Percentiles rank a stretch among this genome's conserved stretches.
Conservation (phyloP, 257 asterid species). For the Fraxinus excelsior region DNA sequence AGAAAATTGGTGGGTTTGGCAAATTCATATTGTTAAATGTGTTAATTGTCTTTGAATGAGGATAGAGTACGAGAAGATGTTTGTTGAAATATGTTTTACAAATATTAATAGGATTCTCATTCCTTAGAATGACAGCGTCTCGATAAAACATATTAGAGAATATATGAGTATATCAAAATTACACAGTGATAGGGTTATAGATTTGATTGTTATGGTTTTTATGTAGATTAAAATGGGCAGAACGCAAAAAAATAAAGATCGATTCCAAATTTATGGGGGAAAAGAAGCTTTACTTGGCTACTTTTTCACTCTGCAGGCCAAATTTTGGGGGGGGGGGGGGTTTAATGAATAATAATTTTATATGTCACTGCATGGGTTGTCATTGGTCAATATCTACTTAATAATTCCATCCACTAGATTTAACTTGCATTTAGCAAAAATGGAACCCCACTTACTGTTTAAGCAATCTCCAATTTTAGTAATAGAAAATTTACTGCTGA, state of each 20-base stretch:
- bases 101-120: too few relatives aligned
- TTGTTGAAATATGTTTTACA: too few relatives aligned
- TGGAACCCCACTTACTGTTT: slow-evolving; percentile 36
- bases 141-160: too few relatives aligned
- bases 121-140: too few relatives aligned
- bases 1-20: too few relatives aligned
- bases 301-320: background rate
- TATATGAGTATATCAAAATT: too few relatives aligned
- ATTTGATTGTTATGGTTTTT: background rate
- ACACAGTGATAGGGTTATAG: background rate
- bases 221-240: background rate
- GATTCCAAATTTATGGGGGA: too few relatives aligned
- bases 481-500: slow-evolving; percentile 43
- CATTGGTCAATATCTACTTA: slow-evolving; percentile 33
- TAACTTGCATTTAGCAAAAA: slow-evolving; percentile 41
- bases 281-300: background rate
- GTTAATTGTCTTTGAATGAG: too few relatives aligned
- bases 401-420: slow-evolving; percentile 44
- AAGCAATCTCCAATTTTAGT: slow-evolving; percentile 53
- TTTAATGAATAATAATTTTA: background rate
- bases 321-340: too few relatives aligned
- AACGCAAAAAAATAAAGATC: too few relatives aligned
- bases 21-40: too few relatives aligned
- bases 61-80: too few relatives aligned
- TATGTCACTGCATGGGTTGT: slow-evolving; percentile 19